Evolutionary conservation across 2,329 filamentous ascomycete species (phyloP).

Genomic region (Curvularia eragrostidis): DNA sequence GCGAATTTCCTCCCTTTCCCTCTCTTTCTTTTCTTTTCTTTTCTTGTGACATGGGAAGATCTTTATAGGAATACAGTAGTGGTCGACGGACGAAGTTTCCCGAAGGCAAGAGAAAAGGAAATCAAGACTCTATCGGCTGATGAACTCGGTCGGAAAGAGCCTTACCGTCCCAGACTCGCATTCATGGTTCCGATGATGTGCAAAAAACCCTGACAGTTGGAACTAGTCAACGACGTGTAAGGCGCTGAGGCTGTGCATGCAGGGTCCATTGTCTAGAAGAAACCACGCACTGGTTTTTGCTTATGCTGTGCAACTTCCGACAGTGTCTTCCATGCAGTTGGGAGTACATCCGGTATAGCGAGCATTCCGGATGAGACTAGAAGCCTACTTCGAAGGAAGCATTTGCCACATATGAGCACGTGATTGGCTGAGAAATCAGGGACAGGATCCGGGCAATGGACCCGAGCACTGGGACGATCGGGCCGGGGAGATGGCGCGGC

Average conservation of each 20-base stretch:
- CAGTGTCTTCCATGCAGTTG: background rate
- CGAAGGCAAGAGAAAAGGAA: background rate
- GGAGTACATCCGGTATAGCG: background rate
- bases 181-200: background rate
- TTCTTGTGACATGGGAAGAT: background rate
- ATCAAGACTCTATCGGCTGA: background rate
- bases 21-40: background rate
- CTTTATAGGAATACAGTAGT: background rate
- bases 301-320: background rate
- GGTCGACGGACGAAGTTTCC: background rate
- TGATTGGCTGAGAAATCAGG: conserved; percentile 11
- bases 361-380: background rate
- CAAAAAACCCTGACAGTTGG: background rate
- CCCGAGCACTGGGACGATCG: background rate
- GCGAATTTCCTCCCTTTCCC: background rate
- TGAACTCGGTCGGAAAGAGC: background rate
- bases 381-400: background rate
- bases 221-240: background rate
- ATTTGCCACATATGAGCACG: conserved; percentile 7
- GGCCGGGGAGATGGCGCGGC: conserved; percentile 14
- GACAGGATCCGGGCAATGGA: background rate
- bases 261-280: background rate
- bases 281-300: background rate
- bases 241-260: background rate
- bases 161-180: background rate